Conservation (phyloP, 192 early-diverging fungal species). For the Cetraspora pellucida region DNA sequence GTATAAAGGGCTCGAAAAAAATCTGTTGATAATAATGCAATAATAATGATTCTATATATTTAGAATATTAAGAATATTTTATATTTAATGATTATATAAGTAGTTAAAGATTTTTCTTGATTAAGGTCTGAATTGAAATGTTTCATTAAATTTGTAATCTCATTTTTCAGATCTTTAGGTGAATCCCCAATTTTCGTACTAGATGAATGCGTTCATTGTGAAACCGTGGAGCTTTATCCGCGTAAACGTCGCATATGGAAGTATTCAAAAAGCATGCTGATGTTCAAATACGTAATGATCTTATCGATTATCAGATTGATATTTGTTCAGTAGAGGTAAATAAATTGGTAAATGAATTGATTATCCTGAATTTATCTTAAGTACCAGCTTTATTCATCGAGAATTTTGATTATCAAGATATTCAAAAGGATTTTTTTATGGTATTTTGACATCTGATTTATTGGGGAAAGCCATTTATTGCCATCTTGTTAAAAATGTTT, state of each 20-base stretch:
- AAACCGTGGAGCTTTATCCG: constrained; percentile 65
- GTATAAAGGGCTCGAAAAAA: constrained; percentile 62
- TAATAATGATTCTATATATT: constrained; percentile 83
- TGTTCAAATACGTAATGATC: constrained; percentile 83
- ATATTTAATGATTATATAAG: background rate
- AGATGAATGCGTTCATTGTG: constrained; percentile 85
- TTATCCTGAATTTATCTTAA: constrained; percentile 21
- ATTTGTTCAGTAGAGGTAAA: constrained; percentile 87
- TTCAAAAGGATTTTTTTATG: constrained; percentile 88
- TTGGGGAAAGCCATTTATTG: constrained; percentile 85
- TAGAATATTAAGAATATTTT: background rate
- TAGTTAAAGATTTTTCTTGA: constrained; percentile 6
- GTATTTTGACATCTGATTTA: constrained; percentile 87
- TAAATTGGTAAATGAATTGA: background rate
- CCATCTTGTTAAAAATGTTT: constrained; percentile 70
- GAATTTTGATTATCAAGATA: constrained; percentile 96
- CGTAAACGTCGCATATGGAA: constrained; percentile 55
- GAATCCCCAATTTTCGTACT: constrained; percentile 85
- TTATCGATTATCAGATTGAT: constrained; percentile 91
- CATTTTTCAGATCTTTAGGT: constrained; percentile 53
- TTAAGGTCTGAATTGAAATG: background rate
- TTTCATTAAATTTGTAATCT: background rate
- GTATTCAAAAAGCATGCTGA: constrained; percentile 66
- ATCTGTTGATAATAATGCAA: constrained; percentile 74
- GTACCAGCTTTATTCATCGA: constrained; percentile 92